Percentiles rank a stretch among this genome's conserved stretches.
phyloP scores from a whole-genome alignment of 148 eudicot species.

The Camellia sinensis region DNA sequence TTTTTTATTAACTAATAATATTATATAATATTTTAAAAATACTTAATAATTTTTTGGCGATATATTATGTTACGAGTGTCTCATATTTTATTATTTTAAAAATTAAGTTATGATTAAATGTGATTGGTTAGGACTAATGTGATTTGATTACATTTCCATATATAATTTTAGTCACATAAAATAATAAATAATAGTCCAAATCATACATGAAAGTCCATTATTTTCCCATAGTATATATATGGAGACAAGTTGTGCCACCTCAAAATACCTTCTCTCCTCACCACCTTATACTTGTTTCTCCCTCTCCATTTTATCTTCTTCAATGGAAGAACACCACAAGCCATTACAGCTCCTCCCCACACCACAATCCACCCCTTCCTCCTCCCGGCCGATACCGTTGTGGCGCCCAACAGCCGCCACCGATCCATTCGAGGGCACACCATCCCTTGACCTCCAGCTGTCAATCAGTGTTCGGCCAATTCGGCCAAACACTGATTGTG shows the following conservation, averaged over 20 bases:
- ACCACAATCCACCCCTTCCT: constrained; percentile 22
- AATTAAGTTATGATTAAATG: too few relatives aligned
- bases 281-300: constrained; percentile 6
- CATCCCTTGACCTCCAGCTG: constrained; percentile 69
- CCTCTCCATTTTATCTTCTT: constrained; percentile 4
- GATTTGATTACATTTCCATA: too few relatives aligned
- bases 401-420: not conserved
- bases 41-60: too few relatives aligned
- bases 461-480: constrained; percentile 56
- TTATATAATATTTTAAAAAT: too few relatives aligned
- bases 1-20: too few relatives aligned
- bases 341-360: constrained; percentile 77
- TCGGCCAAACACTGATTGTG: constrained; percentile 7
- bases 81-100: too few relatives aligned
- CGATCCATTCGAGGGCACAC: constrained; percentile 17
- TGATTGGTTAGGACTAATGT: too few relatives aligned
- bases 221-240: not conserved
- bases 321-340: constrained; percentile 69
- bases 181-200: too few relatives aligned
- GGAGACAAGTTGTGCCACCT: constrained; percentile 17
- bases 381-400: constrained; percentile 19
- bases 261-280: constrained; percentile 12
- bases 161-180: too few relatives aligned
- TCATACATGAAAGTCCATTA: too few relatives aligned
- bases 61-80: too few relatives aligned